phyloP scores from a whole-genome alignment of 495 filamentous ascomycete genomes.

The Lophiotrema nucula region DNA sequence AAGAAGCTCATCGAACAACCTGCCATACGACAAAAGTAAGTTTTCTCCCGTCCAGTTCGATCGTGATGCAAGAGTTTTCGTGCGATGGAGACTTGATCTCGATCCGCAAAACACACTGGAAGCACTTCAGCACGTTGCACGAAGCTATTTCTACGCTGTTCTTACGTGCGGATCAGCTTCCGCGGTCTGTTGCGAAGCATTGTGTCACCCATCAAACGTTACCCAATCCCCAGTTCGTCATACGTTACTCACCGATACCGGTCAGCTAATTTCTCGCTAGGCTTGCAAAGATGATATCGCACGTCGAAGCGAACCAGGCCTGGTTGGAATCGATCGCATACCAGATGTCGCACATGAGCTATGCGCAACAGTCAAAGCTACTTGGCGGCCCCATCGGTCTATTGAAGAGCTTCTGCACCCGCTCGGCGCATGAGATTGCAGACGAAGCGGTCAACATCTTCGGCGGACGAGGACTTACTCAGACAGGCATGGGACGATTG shows the following conservation, averaged over 20 bases:
- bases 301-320: slow-evolving; percentile 75
- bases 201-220: background rate
- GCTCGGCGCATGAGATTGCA: slow-evolving; percentile 76
- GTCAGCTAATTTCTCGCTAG: slow-evolving; percentile 29
- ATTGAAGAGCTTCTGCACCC: slow-evolving; percentile 74
- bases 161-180: too few relatives aligned
- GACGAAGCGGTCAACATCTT: slow-evolving; percentile 85
- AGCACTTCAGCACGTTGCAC: too few relatives aligned
- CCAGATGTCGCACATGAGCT: slow-evolving; percentile 86
- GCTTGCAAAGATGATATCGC: slow-evolving; percentile 83
- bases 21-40: slow-evolving; percentile 76
- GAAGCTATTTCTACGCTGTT: too few relatives aligned
- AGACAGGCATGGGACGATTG: slow-evolving; percentile 76
- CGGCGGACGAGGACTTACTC: slow-evolving; percentile 76
- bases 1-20: slow-evolving; percentile 81
- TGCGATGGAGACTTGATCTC: too few relatives aligned
- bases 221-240: background rate
- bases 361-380: slow-evolving; percentile 70
- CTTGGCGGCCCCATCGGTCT: slow-evolving; percentile 81
- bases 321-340: slow-evolving; percentile 83
- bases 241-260: background rate
- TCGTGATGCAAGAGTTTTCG: background rate
- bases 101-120: too few relatives aligned
- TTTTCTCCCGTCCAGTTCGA: background rate
- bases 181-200: too few relatives aligned